phyloP scores from a whole-genome alignment of 2,329 filamentous ascomycete species.

The Penicillium sp. region DNA sequence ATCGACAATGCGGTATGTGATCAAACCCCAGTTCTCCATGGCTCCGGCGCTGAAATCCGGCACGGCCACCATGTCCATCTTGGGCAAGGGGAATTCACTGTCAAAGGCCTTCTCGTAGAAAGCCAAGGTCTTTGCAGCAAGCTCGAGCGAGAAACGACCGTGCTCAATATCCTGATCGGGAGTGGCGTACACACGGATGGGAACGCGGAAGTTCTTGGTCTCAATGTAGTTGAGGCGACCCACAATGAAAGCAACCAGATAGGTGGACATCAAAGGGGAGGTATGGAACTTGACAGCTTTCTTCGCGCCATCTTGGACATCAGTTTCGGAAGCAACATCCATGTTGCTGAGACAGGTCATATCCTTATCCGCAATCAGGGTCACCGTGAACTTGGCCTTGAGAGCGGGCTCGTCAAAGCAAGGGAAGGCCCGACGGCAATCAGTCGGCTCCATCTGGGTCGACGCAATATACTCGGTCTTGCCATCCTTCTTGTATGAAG shows the following conservation, averaged over 20 bases:
- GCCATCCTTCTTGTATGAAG: slow-evolving; percentile 87
- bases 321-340: slow-evolving; percentile 81
- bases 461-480: slow-evolving; percentile 81
- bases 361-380: slow-evolving; percentile 84
- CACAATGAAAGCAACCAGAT: slow-evolving; percentile 90
- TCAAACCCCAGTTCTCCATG: slow-evolving; percentile 98
- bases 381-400: slow-evolving; percentile 91
- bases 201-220: slow-evolving; percentile 86
- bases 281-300: slow-evolving; percentile 92
- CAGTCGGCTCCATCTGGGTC: slow-evolving; percentile 95
- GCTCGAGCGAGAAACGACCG: slow-evolving; percentile 84
- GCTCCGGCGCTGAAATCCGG: slow-evolving; percentile 94
- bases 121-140: slow-evolving; percentile 83
- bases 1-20: slow-evolving; percentile 93
- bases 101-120: slow-evolving; percentile 97
- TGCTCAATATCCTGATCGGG: slow-evolving; percentile 88
- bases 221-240: slow-evolving; percentile 94
- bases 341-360: slow-evolving; percentile 95
- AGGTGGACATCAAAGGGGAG: slow-evolving; percentile 93
- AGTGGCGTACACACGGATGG: slow-evolving; percentile 91
- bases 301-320: slow-evolving; percentile 69
- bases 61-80: slow-evolving; percentile 96
- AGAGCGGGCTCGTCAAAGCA: slow-evolving; percentile 96
- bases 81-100: slow-evolving; percentile 81
- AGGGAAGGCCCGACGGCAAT: slow-evolving; percentile 88